Evolutionary conservation across 1,284 basidiomycete genomes (phyloP).

Genomic region (Malassezia pachydermatis): DNA sequence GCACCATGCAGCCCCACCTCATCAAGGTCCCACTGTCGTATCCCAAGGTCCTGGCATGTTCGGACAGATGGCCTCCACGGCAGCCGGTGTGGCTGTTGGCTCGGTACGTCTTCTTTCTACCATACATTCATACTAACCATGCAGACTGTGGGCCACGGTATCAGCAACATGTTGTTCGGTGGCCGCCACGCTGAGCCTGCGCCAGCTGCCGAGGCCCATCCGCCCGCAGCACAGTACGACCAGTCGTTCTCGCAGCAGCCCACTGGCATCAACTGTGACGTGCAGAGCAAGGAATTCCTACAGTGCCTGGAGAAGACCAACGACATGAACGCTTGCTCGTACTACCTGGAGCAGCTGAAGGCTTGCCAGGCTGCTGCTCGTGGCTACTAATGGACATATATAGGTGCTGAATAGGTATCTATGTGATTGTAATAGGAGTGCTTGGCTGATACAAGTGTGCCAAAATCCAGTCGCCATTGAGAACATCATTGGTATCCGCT

Average conservation of each 20-base stretch:
- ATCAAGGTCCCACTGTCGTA: slow-evolving; percentile 19
- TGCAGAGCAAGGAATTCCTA: slow-evolving; percentile 52
- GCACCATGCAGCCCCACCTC: slow-evolving; percentile 6
- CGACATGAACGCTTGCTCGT: slow-evolving; percentile 54
- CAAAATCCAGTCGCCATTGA: slow-evolving; percentile 42
- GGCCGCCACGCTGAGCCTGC: slow-evolving; percentile 51
- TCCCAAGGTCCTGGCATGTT: slow-evolving; percentile 35
- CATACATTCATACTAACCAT: not conserved
- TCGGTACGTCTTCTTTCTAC: slow-evolving; percentile 48
- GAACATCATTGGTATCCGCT: slow-evolving; percentile 44
- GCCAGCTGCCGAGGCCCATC: slow-evolving; percentile 50
- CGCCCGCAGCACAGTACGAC: slow-evolving; percentile 24
- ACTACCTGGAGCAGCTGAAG: slow-evolving; percentile 53
- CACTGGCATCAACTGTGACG: slow-evolving; percentile 51
- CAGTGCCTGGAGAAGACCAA: slow-evolving; percentile 47
- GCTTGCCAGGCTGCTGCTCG: slow-evolving; percentile 46
- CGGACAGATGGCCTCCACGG: slow-evolving; percentile 67
- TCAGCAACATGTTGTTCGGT: slow-evolving; percentile 75
- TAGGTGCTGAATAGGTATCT: not conserved
- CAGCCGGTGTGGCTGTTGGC: slow-evolving; percentile 72
- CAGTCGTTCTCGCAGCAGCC: slow-evolving; percentile 21
- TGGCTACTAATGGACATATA: slow-evolving; percentile 31
- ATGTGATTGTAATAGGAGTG: not conserved
- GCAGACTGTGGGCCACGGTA: slow-evolving; percentile 63
- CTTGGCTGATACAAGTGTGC: slow-evolving; percentile 31